A percentile compares a stretch with the other conserved stretches of the same genome.
phyloP scores from a whole-genome alignment of 225 moss, liverwort and hornwort genomes.

The Rhytidiadelphus loreus region DNA sequence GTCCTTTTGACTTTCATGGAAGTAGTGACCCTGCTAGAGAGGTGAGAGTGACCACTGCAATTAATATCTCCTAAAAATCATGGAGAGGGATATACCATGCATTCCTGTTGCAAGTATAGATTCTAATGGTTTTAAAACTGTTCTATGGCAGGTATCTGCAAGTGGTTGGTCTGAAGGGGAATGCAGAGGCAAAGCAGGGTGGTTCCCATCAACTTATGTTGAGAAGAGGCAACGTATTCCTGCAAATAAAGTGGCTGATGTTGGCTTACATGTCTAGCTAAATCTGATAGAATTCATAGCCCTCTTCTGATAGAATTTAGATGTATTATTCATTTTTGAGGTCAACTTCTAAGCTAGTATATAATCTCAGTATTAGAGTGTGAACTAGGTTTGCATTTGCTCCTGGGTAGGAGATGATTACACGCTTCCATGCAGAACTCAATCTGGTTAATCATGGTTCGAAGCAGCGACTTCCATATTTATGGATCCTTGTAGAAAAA shows the following conservation, averaged over 20 bases:
- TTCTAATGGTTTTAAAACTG: not conserved
- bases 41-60: not conserved
- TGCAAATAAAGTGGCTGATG: slow-evolving; percentile 28
- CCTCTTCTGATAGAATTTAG: not conserved
- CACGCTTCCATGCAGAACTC: not conserved
- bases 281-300: not conserved
- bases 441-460: not conserved
- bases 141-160: slow-evolving; percentile 12
- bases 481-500: slow-evolving; percentile 6
- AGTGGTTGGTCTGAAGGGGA: slow-evolving; percentile 42
- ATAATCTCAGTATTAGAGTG: not conserved
- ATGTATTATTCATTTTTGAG: not conserved
- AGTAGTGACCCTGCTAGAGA: not conserved
- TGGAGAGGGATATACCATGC: not conserved
- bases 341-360: not conserved
- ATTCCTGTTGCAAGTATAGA: not conserved
- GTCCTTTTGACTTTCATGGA: not conserved
- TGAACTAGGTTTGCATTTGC: not conserved
- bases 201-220: slow-evolving; percentile 29
- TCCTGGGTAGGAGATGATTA: not conserved
- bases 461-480: not conserved
- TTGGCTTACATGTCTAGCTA: slow-evolving; percentile 7
- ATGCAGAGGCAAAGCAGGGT: slow-evolving; percentile 26
- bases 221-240: slow-evolving; percentile 37
- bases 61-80: not conserved